A percentile compares a stretch with the other conserved stretches of the same genome.
Conservation (phyloP, 305 asterid species). For the Fraxinus velutina region DNA sequence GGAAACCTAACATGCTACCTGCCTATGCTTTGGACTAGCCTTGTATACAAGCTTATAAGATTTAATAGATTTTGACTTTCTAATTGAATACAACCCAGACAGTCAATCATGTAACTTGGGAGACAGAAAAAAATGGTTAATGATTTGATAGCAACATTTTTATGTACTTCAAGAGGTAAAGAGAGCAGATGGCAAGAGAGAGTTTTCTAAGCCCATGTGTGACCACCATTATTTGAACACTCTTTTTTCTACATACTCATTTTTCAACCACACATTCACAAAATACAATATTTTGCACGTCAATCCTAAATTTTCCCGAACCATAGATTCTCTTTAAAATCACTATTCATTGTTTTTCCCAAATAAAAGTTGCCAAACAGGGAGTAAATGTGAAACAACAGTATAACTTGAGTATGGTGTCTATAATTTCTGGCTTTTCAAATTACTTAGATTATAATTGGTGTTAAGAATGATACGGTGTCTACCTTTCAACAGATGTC, state of each 20-base stretch:
- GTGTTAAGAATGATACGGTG: conserved; percentile 7
- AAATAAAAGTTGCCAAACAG: too few relatives aligned
- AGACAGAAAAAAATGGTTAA: background rate
- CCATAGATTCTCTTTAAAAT: too few relatives aligned
- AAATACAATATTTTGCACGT: too few relatives aligned
- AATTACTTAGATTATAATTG: background rate
- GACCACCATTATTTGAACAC: too few relatives aligned
- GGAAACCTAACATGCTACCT: background rate
- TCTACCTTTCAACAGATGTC: conserved; percentile 53
- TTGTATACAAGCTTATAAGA: background rate
- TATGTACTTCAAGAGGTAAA: background rate
- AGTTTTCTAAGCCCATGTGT: background rate
- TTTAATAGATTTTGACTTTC: conserved; percentile 1
- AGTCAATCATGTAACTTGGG: background rate
- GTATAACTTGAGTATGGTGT: background rate
- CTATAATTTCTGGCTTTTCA: background rate
- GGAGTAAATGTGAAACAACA: background rate
- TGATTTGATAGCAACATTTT: background rate
- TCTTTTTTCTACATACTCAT: too few relatives aligned
- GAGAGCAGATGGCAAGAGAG: background rate
- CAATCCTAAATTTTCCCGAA: too few relatives aligned
- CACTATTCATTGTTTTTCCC: too few relatives aligned
- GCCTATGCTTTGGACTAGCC: background rate
- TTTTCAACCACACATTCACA: too few relatives aligned
- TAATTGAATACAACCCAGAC: background rate